Evolutionary conservation across 2,329 filamentous ascomycete genomes (phyloP), one percentile per base, ranked within the genome.

Genomic region (Ophioceras dolichostomum): DNA sequence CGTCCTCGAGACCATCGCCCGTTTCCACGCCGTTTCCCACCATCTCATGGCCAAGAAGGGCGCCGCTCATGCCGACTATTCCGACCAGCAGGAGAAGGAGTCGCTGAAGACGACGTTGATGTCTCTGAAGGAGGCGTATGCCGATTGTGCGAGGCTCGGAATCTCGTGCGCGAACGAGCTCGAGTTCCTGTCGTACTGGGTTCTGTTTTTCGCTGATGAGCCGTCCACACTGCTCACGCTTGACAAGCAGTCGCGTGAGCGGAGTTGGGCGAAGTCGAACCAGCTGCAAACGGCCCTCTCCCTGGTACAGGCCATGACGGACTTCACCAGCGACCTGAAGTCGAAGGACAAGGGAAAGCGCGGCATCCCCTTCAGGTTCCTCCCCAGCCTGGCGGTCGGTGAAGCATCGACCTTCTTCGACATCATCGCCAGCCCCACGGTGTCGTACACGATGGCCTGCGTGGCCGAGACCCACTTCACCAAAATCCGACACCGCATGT

Each of bases 361-460:
- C 10, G 27, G 31, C 9, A 37, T 30, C 27, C 17, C 26, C 16
- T 37, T 30, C n/a, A 20, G 22, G 9, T 32, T 26, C n/a, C 32
- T 37, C 16, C 36, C 36, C 14, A 37, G 28, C 22, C 17, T 37
- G 36, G 36, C 36, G 10, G 30, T 32, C 16, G 36, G 36, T 4
- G 36, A 31, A 13, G 32, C 24, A 32, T 58, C 62, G 18, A 64
- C 68, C 14, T 79, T 71, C 51, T 79, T 81, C 48, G 62, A 67
- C 18, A 75, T 81, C 34, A 59, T 81, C 20, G 63, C 72, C 44
- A 64, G 68, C 29, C 58, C 62, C 0, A 56, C 61, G 13, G 68
- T 79, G 3, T 80, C 77, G 1, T 82, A 81, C 49, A 79, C 74
- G 1, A 79, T 81, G 73, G 77, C 76, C 12, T 81, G 77, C 46